Conservation (phyloP, 2,329 filamentous ascomycete genomes). For the Paradendryphiella salina region DNA sequence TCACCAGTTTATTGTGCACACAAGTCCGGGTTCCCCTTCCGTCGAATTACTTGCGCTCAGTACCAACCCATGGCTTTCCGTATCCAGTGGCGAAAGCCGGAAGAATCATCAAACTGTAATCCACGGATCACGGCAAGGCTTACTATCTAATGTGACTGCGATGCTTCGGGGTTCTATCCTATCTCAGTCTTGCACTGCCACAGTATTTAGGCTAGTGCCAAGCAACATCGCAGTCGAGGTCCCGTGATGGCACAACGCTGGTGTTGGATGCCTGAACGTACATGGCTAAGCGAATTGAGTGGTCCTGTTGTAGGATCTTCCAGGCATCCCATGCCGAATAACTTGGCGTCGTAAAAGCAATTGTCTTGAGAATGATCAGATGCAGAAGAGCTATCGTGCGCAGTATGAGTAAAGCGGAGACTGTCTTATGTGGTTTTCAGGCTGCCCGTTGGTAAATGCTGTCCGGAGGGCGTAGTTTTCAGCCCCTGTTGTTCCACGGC, state of each 20-base stretch:
- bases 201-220: conserved; percentile 10
- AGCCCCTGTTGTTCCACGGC: neutral
- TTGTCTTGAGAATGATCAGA: conserved; percentile 4
- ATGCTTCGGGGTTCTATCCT: conserved; percentile 1
- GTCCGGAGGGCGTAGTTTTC: neutral
- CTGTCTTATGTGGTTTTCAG: neutral
- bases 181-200: conserved; percentile 14
- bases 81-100: neutral
- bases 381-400: neutral
- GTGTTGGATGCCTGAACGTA: neutral
- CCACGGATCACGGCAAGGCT: conserved; percentile 7
- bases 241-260: conserved; percentile 12
- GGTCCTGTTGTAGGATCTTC: neutral
- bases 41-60: conserved; percentile 1
- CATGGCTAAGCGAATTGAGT: conserved; percentile 12
- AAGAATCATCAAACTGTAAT: neutral
- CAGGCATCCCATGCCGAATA: conserved; percentile 9
- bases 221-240: neutral
- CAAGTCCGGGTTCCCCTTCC: no score
- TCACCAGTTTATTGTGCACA: no score
- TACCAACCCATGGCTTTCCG: neutral
- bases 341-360: conserved; percentile 14
- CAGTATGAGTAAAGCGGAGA: neutral
- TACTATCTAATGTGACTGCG: conserved; percentile 1
- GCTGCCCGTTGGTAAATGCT: no score